phyloP scores from a whole-genome alignment of 2,329 filamentous ascomycete species.

The Paraphaeosphaeria sporulosa region DNA sequence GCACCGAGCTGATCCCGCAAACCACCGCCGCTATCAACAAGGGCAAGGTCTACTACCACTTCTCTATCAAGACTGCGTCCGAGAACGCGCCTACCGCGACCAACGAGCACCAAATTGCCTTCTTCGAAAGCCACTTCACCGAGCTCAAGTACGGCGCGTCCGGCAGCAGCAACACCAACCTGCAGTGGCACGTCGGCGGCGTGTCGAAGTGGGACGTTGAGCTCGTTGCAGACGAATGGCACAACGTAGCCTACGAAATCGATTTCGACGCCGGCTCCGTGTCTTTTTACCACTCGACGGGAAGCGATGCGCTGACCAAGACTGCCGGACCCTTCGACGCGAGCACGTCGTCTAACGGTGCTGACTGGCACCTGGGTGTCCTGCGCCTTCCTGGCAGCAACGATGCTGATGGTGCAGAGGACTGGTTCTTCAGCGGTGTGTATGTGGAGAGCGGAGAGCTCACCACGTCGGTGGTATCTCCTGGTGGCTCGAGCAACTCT shows the following conservation, averaged over 20 bases:
- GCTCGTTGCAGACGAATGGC: constrained; percentile 71
- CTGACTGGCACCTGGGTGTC: constrained; percentile 77
- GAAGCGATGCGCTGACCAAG: constrained; percentile 63
- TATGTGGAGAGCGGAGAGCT: constrained; percentile 69
- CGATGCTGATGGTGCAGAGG: constrained; percentile 62
- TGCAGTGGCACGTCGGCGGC: constrained; percentile 71
- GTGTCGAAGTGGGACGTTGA: constrained; percentile 68
- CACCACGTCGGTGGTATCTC: constrained; percentile 44
- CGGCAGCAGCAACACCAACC: constrained; percentile 60
- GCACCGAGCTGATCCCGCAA: constrained; percentile 77
- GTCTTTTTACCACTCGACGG: constrained; percentile 74
- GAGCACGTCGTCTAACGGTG: constrained; percentile 70
- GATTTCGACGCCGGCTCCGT: constrained; percentile 70
- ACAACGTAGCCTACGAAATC: constrained; percentile 78
- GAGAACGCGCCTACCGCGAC: constrained; percentile 67
- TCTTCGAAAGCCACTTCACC: constrained; percentile 76
- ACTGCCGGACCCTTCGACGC: constrained; percentile 67
- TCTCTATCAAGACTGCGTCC: constrained; percentile 67
- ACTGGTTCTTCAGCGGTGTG: constrained; percentile 76
- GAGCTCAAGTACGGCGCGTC: constrained; percentile 70
- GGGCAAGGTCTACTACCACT: constrained; percentile 76
- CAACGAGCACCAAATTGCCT: constrained; percentile 72
- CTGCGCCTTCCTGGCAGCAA: constrained; percentile 70
- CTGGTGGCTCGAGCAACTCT: constrained; percentile 2
- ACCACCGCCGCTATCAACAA: constrained; percentile 69